Base-by-base conservation (phyloP, 768 basidiomycete species). In the Suillus subalutaceus region DNA sequence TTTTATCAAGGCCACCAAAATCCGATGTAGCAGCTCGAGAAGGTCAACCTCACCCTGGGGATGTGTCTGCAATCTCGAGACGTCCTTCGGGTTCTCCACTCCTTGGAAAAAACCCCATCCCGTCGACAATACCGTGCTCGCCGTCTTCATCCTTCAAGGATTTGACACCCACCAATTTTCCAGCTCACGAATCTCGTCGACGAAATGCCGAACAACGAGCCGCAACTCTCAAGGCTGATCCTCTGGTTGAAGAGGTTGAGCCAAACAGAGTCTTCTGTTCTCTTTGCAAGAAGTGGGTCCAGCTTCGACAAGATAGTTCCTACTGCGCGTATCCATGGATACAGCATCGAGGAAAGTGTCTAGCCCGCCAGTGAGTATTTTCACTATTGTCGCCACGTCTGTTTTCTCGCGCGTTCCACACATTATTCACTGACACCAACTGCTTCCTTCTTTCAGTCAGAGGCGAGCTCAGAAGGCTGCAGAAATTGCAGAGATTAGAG, bases 281-380 rank as follows among this genome's bases (percentile, higher is more conserved):
- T 3, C 75, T 93, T 1, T 94, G 92, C 73, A 81, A 85, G 71
- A 92, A 93, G 76, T 93, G 92, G 92, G 90, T 93, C 1, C 92
- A 93, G 75, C 81, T 93, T 23, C 77, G 92, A 50, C 91, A 92
- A 73, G 91, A 93, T 70, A 88, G 86, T 66, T 86, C 86, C 12
- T 93, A 89, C 74, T 93, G 91, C 69, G 89, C 91, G 62, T 91
- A 92, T 73, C 91, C 92, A 46, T 93, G 91, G 92, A 73, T 88
- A 65, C 90, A 91, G 77, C 92, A 93, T 75, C 85, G 90, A 23
- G 85, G 82, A 32, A 93, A 92, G 75, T 93, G 92, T 79, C 74
- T 91, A 55, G 84, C 86, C n/a, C 78, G 90, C 72, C 83, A 87
- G 91, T 92, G 74, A 73, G 88, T 86, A 50, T 41, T 61, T 57